These are phyloP conservation scores for Pseudogymnoascus sp. DNA, from an alignment of 2,329 filamentous ascomycete species.

Conservation along the genomic window DNA sequence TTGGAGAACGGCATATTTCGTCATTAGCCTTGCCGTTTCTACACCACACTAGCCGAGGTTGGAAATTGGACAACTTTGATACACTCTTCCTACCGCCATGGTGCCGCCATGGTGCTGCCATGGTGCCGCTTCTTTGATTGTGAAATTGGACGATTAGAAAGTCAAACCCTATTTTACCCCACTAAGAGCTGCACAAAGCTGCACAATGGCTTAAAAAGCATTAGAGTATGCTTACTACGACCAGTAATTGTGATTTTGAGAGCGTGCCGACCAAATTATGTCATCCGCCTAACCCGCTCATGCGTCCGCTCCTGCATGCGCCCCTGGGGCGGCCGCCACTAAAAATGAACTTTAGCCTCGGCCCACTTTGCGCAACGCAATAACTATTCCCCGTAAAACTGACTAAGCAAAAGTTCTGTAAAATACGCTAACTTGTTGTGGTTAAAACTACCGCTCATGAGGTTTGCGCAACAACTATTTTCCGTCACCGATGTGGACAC, in stretches of 20 bases:
- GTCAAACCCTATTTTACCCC: background rate
- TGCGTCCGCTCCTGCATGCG: constrained; percentile 5
- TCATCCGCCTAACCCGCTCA: background rate
- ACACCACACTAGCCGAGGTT: background rate
- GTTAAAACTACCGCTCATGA: background rate
- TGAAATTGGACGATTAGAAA: background rate
- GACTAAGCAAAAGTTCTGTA: background rate
- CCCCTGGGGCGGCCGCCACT: background rate
- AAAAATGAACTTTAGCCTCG: background rate
- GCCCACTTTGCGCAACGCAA: background rate
- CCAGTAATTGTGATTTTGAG: background rate
- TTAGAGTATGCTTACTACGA: background rate
- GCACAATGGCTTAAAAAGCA: background rate
- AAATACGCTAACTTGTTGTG: background rate
- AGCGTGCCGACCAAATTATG: background rate
- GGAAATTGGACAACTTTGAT: background rate
- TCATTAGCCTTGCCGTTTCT: background rate
- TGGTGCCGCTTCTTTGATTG: background rate
- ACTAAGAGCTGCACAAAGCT: background rate
- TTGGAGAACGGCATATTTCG: background rate
- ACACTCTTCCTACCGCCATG: background rate
- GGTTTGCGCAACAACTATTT: background rate
- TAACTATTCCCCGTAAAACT: background rate
- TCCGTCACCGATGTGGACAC: background rate
- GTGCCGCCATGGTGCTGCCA: background rate